These are phyloP conservation scores for Asclepias syriaca DNA, from an alignment of 257 asterid genomes.

Conservation along the genomic window DNA sequence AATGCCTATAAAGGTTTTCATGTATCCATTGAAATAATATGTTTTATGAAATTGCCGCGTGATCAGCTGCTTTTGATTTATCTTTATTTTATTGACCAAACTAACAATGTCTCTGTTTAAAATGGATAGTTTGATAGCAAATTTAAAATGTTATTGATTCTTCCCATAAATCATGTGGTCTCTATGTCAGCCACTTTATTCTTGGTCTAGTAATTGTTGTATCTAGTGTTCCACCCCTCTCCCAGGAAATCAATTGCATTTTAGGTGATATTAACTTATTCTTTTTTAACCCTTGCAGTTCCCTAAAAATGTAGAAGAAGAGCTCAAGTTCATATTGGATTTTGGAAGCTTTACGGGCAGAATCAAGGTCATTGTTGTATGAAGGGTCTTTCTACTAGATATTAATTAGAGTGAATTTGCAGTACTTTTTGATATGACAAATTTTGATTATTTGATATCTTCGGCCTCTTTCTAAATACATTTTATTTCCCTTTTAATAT, in stretches of 20 bases:
- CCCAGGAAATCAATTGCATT: too few relatives aligned
- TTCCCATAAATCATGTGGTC: neutral
- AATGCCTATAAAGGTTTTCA: too few relatives aligned
- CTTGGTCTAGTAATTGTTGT: too few relatives aligned
- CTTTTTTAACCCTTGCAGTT: conserved; percentile 8
- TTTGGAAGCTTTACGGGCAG: conserved; percentile 1
- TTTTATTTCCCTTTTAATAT: neutral
- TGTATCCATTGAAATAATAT: too few relatives aligned
- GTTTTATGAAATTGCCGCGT: too few relatives aligned
- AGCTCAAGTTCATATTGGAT: conserved; percentile 10
- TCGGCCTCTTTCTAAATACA: too few relatives aligned
- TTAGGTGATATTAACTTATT: neutral
- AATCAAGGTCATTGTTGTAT: conserved; percentile 13
- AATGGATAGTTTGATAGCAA: neutral
- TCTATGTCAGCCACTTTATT: too few relatives aligned
- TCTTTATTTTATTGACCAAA: too few relatives aligned
- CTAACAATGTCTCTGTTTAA: too few relatives aligned
- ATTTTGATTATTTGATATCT: conserved; percentile 6
- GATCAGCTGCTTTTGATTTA: neutral
- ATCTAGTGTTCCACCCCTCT: too few relatives aligned
- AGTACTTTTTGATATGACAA: conserved; percentile 5
- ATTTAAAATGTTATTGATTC: neutral
- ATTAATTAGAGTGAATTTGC: conserved; percentile 7
- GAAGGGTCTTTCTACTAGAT: neutral
- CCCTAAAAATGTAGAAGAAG: conserved; percentile 10